Conservation (phyloP, 345 rosid genomes). For the Alliaria petiolata region DNA sequence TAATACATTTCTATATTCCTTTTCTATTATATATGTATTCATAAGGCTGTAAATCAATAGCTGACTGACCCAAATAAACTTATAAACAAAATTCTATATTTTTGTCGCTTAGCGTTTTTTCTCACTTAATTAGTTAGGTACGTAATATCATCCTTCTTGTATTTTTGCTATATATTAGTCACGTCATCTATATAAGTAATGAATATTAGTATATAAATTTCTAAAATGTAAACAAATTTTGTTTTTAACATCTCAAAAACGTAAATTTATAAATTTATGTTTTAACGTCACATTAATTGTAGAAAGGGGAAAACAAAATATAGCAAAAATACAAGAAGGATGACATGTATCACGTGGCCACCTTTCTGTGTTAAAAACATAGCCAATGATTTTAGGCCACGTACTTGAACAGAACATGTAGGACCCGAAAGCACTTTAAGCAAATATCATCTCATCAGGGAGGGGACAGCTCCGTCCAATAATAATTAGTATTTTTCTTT, state of each 20-base stretch:
- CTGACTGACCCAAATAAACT: background rate
- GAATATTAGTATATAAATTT: background rate
- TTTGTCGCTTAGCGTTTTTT: background rate
- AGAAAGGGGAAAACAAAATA: background rate
- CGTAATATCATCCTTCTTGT: too few relatives aligned
- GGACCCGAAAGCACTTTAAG: constrained; percentile 9
- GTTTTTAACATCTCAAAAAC: too few relatives aligned
- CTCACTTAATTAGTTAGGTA: background rate
- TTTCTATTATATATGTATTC: background rate
- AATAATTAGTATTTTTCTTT: background rate
- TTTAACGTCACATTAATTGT: background rate
- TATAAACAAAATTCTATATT: background rate
- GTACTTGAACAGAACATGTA: constrained; percentile 13
- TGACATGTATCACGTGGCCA: constrained; percentile 26
- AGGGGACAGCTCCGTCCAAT: constrained; percentile 19
- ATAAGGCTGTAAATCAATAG: background rate
- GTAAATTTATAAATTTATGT: background rate
- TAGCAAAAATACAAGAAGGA: background rate
- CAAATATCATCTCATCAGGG: constrained; percentile 8
- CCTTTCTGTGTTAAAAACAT: constrained; percentile 6
- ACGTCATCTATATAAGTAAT: too few relatives aligned
- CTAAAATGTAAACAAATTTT: background rate
- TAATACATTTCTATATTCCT: background rate
- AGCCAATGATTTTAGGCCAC: constrained; percentile 6
- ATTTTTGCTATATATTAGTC: too few relatives aligned